These are phyloP conservation scores for Venturia nashicola DNA, from an alignment of 2,329 filamentous ascomycete genomes.

Conservation along the genomic window DNA sequence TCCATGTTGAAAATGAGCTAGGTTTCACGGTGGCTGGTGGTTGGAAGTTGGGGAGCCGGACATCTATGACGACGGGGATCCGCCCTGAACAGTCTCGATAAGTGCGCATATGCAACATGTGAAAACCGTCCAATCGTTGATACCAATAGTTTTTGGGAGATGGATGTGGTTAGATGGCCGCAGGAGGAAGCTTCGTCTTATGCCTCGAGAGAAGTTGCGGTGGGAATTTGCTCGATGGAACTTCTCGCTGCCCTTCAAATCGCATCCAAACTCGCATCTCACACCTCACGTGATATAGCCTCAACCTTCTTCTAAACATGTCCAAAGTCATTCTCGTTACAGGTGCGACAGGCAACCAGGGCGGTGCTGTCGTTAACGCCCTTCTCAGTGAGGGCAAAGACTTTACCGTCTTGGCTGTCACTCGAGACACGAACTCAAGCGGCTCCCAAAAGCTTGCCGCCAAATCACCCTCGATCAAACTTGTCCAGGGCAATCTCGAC, in stretches of 20 bases:
- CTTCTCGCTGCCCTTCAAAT: neutral
- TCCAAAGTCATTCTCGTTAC: conserved; percentile 30
- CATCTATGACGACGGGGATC: neutral
- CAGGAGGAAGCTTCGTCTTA: neutral
- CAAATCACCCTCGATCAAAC: conserved; percentile 34
- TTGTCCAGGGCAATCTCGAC: conserved; percentile 44
- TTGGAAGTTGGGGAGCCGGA: neutral
- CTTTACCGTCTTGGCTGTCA: conserved; percentile 47
- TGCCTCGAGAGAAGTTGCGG: neutral
- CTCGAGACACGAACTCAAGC: conserved; percentile 40
- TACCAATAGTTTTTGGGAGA: neutral
- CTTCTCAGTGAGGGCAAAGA: conserved; percentile 30
- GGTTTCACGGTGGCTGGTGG: neutral
- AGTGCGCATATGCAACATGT: neutral
- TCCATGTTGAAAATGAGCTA: neutral
- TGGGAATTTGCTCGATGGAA: neutral
- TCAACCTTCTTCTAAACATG: conserved; percentile 19
- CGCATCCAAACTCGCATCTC: neutral
- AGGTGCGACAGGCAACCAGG: conserved; percentile 35
- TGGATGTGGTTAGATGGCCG: neutral
- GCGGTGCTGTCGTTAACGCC: conserved; percentile 30
- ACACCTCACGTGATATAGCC: neutral
- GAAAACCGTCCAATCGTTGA: neutral
- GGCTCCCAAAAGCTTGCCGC: conserved; percentile 36
- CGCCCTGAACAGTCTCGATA: neutral